Conservation (phyloP, 805 yeast species). For the Ogataea siamensis region DNA sequence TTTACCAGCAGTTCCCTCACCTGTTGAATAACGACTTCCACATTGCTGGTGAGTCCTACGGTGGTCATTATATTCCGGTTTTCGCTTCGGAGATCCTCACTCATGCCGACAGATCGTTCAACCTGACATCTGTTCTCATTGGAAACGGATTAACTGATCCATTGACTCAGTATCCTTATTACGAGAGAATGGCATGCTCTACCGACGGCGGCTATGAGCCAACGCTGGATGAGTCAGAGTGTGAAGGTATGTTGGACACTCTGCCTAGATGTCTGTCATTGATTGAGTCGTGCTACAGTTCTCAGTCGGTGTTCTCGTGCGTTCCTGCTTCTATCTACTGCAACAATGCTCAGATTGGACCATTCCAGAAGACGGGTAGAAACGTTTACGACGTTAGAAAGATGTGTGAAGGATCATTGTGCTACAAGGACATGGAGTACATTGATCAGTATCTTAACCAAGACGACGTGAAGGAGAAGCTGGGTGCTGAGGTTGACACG, state of each 20-base stretch:
- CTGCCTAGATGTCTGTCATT: slow-evolving; percentile 64
- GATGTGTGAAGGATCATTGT: slow-evolving; percentile 49
- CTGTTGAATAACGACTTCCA: slow-evolving; percentile 60
- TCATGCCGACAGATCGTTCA: slow-evolving; percentile 54
- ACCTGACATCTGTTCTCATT: slow-evolving; percentile 75
- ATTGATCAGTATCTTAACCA: slow-evolving; percentile 53
- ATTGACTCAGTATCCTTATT: slow-evolving; percentile 69
- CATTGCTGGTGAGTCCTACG: slow-evolving; percentile 82
- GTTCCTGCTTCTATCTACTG: slow-evolving; percentile 65
- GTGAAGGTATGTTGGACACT: slow-evolving; percentile 60
- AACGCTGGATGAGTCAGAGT: slow-evolving; percentile 66
- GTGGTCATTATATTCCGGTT: slow-evolving; percentile 79
- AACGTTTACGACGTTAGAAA: slow-evolving; percentile 66
- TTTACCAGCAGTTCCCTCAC: slow-evolving; percentile 81
- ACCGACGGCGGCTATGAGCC: slow-evolving; percentile 73
- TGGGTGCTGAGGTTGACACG: slow-evolving; percentile 54
- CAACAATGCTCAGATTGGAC: slow-evolving; percentile 60
- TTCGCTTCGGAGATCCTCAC: slow-evolving; percentile 57
- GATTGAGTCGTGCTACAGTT: slow-evolving; percentile 62
- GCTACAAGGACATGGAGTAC: slow-evolving; percentile 51
- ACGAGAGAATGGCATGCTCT: slow-evolving; percentile 94
- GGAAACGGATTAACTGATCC: slow-evolving; percentile 95
- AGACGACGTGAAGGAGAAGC: slow-evolving; percentile 49
- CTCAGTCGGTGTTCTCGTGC: slow-evolving; percentile 56
- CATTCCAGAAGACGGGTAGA: slow-evolving; percentile 54